These are phyloP conservation scores for Phaffia tasmanica DNA, from an alignment of 768 basidiomycete species.

Conservation along the genomic window DNA sequence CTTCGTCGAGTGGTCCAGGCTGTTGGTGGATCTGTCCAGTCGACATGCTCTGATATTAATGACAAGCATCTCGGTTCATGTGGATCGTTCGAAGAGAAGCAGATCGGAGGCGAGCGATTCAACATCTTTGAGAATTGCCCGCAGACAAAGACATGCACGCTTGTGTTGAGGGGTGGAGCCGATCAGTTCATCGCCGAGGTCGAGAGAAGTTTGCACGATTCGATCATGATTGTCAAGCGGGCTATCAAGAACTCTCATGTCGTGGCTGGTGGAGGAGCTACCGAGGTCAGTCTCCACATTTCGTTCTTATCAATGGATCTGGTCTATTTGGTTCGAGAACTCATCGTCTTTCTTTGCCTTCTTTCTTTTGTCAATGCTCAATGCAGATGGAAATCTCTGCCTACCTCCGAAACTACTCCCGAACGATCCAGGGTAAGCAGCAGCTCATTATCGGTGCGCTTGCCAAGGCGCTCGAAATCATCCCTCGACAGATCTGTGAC, in stretches of 20 bases:
- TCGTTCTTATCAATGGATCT: no score
- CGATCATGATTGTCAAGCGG: slow-evolving; percentile 99
- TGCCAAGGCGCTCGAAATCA: slow-evolving; percentile 92
- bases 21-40: slow-evolving; percentile 86
- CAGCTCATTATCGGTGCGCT: slow-evolving; percentile 91
- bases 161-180: slow-evolving; percentile 87
- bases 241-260: slow-evolving; percentile 91
- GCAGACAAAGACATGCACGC: slow-evolving; percentile 87
- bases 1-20: slow-evolving; percentile 90
- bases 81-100: slow-evolving; percentile 79
- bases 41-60: slow-evolving; percentile 84
- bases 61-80: slow-evolving; percentile 90
- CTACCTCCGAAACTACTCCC: slow-evolving; percentile 78
- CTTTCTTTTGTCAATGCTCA: not conserved
- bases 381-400: slow-evolving; percentile 89
- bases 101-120: slow-evolving; percentile 93
- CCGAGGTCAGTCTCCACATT: slow-evolving; percentile 54
- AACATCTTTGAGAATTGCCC: slow-evolving; percentile 90
- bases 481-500: slow-evolving; percentile 96
- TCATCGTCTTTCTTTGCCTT: not conserved
- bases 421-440: slow-evolving; percentile 87
- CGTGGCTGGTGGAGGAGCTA: slow-evolving; percentile 94
- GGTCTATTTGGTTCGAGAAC: no score
- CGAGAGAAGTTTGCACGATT: slow-evolving; percentile 91
- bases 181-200: slow-evolving; percentile 99